Evolutionary conservation across 306 rosid species (phyloP), one percentile per base, ranked within the genome.

Genomic region (Vigna mungo): DNA sequence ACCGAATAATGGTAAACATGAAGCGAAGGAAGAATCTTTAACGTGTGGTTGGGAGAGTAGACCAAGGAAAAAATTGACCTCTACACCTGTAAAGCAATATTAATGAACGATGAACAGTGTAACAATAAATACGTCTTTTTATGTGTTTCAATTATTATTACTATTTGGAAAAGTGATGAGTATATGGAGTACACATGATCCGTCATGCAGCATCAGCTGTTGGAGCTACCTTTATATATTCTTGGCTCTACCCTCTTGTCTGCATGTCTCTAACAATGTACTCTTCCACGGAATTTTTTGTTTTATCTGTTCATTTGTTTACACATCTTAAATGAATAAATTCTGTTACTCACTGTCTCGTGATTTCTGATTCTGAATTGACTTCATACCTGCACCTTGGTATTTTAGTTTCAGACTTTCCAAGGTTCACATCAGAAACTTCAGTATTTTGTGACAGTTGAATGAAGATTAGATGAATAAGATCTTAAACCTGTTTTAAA

Each of bases 181-280:
- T 79, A 14, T 39, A 41, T 39, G 2, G 12, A 41, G 7, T 8
- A 63, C 56, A 15, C 66, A 62, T 9, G 16, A n/a, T 71, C 17
- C 5, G 44, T 17, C 37, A 64, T 27, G 20, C 20, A 18, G 43
- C n/a, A 47, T 47, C 6, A 34, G 3, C 6, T 54, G 41, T 41
- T n/a, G 8, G 23, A 51, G 36, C 32, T 74, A 13, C 70, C 10
- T 1, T 7, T 62, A 6, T 32, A 3, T 52, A 37, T 49, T 14
- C 43, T 52, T 72, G 74, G 43, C 51, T 39, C 46, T 46, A 32
- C 14, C 72, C 16, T 8, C 44, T 81, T 69, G 72, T 61, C 61
- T 69, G 12, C 68, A 51, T 60, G 53, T 61, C 53, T 14, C 56
- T 73, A 27, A 67, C 64, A 59, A 66, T 18, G 21, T 34, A 34